Evolutionary conservation across 2,329 filamentous ascomycete genomes (phyloP).

Genomic region (Madurella mycetomatis): DNA sequence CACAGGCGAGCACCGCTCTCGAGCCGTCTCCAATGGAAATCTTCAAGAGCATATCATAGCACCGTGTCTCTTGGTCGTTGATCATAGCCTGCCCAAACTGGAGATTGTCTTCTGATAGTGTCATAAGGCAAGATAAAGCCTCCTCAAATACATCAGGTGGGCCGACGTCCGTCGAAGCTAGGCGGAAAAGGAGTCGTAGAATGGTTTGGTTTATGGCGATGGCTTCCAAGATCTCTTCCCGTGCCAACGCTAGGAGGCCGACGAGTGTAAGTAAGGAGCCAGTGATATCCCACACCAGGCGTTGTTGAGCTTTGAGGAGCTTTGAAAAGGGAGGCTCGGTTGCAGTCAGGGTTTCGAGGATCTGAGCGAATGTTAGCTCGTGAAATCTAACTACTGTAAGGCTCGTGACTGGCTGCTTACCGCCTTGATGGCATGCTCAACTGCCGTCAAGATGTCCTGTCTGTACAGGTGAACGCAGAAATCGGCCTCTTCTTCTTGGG

Average conservation of each 20-base stretch:
- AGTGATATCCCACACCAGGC: slow-evolving; percentile 50
- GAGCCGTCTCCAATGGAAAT: slow-evolving; percentile 42
- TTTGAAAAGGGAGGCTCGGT: slow-evolving; percentile 42
- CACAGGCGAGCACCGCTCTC: slow-evolving; percentile 54
- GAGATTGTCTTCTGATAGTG: slow-evolving; percentile 57
- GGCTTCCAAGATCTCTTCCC: slow-evolving; percentile 55
- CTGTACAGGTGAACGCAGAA: slow-evolving; percentile 63
- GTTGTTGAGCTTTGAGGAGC: slow-evolving; percentile 49
- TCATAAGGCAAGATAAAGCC: slow-evolving; percentile 51
- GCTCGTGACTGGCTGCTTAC: slow-evolving; percentile 35
- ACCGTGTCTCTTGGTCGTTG: slow-evolving; percentile 42
- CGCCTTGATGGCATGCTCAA: slow-evolving; percentile 51
- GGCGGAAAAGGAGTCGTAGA: slow-evolving; percentile 50
- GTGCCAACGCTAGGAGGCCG: slow-evolving; percentile 52
- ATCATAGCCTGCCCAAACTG: slow-evolving; percentile 50
- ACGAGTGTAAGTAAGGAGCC: slow-evolving; percentile 51
- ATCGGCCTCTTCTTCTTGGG: slow-evolving; percentile 60
- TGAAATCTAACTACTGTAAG: background rate
- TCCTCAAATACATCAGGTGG: slow-evolving; percentile 44
- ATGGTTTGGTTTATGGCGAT: slow-evolving; percentile 48
- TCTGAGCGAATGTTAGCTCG: slow-evolving; percentile 29
- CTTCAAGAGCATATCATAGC: slow-evolving; percentile 46
- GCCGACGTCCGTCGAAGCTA: slow-evolving; percentile 40
- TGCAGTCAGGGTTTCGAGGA: slow-evolving; percentile 39
- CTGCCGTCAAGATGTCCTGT: slow-evolving; percentile 56